A percentile compares a stretch with the other conserved stretches of the same genome.
Evolutionary conservation across 306 rosid genomes (phyloP).

Genomic region (Ammopiptanthus mongolicus): DNA sequence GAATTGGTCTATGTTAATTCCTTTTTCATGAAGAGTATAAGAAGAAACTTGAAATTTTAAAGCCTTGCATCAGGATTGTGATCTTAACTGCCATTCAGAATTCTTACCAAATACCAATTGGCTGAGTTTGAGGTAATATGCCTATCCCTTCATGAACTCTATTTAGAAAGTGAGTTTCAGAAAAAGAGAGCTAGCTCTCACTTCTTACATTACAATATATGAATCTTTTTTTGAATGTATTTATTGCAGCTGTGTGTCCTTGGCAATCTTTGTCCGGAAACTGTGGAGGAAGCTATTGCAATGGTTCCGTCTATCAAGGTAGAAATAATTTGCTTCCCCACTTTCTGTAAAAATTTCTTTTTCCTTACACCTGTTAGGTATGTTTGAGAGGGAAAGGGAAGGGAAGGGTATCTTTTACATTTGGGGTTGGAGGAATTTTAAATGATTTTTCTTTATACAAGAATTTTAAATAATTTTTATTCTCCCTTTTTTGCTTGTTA

Average conservation of each 20-base stretch:
- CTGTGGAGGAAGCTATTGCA: constrained; percentile 99
- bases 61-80: constrained; percentile 18
- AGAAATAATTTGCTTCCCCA: neutral
- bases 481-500: constrained; percentile 4
- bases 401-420: neutral
- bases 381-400: neutral
- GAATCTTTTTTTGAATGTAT: neutral
- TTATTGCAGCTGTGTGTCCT: constrained; percentile 85
- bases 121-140: constrained; percentile 87
- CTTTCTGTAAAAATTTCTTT: neutral
- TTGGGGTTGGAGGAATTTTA: neutral
- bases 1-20: neutral
- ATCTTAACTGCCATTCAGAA: constrained; percentile 70
- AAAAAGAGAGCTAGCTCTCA: neutral
- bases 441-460: too few relatives aligned
- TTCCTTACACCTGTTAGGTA: too few relatives aligned
- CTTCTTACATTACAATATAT: neutral
- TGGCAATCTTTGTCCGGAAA: constrained; percentile 98
- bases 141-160: neutral
- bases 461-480: neutral
- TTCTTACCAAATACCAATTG: constrained; percentile 77
- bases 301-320: constrained; percentile 98
- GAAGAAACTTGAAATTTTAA: constrained; percentile 7
- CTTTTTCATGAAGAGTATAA: neutral
- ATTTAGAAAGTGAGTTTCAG: neutral